phyloP scores from a whole-genome alignment of 1,284 basidiomycete species.

The Lentinus polychrous region DNA sequence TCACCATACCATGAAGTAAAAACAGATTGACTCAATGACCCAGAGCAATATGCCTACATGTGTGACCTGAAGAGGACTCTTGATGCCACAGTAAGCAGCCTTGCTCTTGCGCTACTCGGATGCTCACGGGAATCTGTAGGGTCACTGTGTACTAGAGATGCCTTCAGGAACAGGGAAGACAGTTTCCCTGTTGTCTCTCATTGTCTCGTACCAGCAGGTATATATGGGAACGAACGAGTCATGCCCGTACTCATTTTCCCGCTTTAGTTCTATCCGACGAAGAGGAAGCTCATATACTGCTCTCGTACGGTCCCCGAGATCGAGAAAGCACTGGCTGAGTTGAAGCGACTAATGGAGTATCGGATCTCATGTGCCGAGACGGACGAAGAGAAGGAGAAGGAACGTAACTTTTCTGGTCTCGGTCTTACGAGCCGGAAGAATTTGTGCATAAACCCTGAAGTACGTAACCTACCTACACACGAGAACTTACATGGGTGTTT shows the following conservation, averaged over 20 bases:
- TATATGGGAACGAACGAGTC: background rate
- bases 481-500: background rate
- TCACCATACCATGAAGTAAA: background rate
- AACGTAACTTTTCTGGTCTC: constrained; percentile 81
- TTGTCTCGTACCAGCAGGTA: constrained; percentile 95
- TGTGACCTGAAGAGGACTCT: constrained; percentile 95
- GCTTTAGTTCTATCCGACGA: constrained; percentile 80
- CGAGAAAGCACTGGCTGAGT: constrained; percentile 94
- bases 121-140: constrained; percentile 40
- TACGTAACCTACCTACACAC: constrained; percentile 29
- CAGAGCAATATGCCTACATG: constrained; percentile 99
- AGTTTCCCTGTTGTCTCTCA: constrained; percentile 91
- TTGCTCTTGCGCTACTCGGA: background rate
- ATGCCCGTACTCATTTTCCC: background rate
- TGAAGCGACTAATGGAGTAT: constrained; percentile 94
- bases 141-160: constrained; percentile 99
- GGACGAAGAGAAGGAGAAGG: constrained; percentile 72
- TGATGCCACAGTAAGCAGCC: constrained; percentile 69
- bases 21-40: background rate
- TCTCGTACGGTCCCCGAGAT: constrained; percentile 99
- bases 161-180: constrained; percentile 99
- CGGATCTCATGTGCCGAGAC: constrained; percentile 67
- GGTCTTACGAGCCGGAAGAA: constrained; percentile 97
- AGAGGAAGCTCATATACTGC: constrained; percentile 96
- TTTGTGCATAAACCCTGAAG: constrained; percentile 93